Percentiles rank a stretch among this genome's conserved stretches.
These are phyloP conservation scores for Delphinella strobiligena DNA, from an alignment of 2,329 filamentous ascomycete species.

Conservation along the genomic window DNA sequence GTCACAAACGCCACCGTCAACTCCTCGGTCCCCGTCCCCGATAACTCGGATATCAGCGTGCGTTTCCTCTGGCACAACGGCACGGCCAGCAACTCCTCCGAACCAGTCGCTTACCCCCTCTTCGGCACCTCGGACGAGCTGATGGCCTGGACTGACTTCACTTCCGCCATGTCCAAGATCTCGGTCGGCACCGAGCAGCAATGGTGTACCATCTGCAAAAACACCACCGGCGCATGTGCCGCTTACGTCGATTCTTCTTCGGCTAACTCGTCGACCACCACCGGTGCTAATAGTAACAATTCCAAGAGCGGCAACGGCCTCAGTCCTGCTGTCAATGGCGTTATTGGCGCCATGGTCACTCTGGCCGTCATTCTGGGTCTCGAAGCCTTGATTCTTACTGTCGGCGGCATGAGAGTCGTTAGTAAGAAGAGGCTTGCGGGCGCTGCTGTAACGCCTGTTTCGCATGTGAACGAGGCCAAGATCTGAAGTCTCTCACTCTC, in stretches of 20 bases:
- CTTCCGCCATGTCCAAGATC: slow-evolving; percentile 49
- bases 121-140: slow-evolving; percentile 41
- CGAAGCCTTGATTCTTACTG: slow-evolving; percentile 40
- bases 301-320: slow-evolving; percentile 34
- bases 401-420: slow-evolving; percentile 47
- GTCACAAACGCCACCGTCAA: slow-evolving; percentile 43
- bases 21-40: slow-evolving; percentile 17
- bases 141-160: slow-evolving; percentile 60
- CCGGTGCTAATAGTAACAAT: slow-evolving; percentile 12
- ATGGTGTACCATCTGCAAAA: slow-evolving; percentile 70
- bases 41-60: slow-evolving; percentile 39
- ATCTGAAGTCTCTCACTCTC: too few species aligned
- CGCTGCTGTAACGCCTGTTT: not conserved
- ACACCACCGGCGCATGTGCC: slow-evolving; percentile 55
- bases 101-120: slow-evolving; percentile 45
- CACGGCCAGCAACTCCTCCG: slow-evolving; percentile 33
- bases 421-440: slow-evolving; percentile 37
- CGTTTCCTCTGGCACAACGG: slow-evolving; percentile 54
- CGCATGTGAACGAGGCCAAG: not conserved
- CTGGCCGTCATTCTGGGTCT: slow-evolving; percentile 50
- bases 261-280: slow-evolving; percentile 11
- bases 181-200: slow-evolving; percentile 50
- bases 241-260: slow-evolving; percentile 27
- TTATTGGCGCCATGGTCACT: slow-evolving; percentile 63
- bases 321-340: slow-evolving; percentile 62